Base-by-base conservation (phyloP, 192 early-diverging fungal species). In the Pilobolus umbonatus region DNA sequence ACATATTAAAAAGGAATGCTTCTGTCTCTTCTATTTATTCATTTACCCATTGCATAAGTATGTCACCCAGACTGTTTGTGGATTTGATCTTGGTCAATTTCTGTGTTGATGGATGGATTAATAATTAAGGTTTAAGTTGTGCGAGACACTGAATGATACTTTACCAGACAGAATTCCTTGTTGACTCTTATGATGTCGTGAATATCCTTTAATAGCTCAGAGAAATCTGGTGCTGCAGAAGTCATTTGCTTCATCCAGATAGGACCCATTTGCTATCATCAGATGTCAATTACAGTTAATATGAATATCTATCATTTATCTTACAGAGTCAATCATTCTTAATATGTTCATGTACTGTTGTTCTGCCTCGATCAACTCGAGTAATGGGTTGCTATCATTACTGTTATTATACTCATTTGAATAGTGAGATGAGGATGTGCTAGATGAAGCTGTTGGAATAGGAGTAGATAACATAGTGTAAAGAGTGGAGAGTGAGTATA, bases 301-400 rank as follows among this genome's bases (percentile, higher is more conserved):
- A 10, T 10, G 17, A 12, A 10, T 39, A 12, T 45, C 17, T 36
- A 14, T 45, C 21, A 25, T 43, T 40, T 11, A 34, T 45, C 14
- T 51, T 76, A 79, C 81, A 60, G 74, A 68, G n/a, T 75, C 64
- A 31, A 83, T 73, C 48, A 72, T 69, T 44, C 70, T 73, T 48
- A 83, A 63, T 24, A 72, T 72, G 1, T 74, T 64, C 10, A 83
- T 57, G 60, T 80, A 83, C 35, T 62, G 62, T 31, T 77, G 65
- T 69, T 83, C 81, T 1, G 79, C 73, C 24, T 80, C 81, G 1
- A 80, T 66, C 21, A 83, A 61, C 26, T 83, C 79, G 1, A 55
- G 75, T 5, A 83, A 51, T 1, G 77, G 81, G 35, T 79, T 80
- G 9, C 34, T n/a, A n/a, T n/a, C 31, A 34, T 34, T 54, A 9